Conservation (phyloP, 2,329 filamentous ascomycete species). For the Leptographium lundbergii region DNA sequence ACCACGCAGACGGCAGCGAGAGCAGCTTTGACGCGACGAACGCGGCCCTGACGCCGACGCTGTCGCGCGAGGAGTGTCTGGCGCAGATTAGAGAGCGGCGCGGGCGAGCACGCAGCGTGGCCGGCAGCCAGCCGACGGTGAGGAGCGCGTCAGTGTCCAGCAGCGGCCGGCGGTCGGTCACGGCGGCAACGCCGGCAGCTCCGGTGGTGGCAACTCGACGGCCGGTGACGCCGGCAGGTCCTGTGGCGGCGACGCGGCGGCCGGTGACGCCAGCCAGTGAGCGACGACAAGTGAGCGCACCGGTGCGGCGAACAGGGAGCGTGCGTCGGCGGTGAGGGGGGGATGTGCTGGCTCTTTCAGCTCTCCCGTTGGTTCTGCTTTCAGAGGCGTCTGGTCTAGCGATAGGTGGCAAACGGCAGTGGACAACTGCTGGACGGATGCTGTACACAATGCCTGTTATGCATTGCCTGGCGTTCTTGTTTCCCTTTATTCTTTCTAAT, state of each 20-base stretch:
- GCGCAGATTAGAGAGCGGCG: conserved; percentile 62
- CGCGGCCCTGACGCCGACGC: conserved; percentile 47
- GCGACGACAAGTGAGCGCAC: conserved; percentile 10
- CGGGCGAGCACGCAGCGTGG: conserved; percentile 54
- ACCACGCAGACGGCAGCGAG: conserved; percentile 9
- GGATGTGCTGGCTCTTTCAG: too few relatives aligned
- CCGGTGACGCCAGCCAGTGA: conserved; percentile 11
- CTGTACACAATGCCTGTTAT: background rate
- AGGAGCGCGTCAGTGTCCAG: background rate
- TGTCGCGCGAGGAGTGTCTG: conserved; percentile 62
- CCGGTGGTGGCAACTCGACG: background rate
- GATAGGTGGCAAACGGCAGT: too few relatives aligned
- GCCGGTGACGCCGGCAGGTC: background rate
- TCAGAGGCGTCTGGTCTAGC: background rate
- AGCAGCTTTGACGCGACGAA: conserved; percentile 41
- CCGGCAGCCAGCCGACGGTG: background rate
- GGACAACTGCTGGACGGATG: background rate
- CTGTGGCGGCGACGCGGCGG: conserved; percentile 1
- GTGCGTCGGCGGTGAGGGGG: conserved; percentile 5
- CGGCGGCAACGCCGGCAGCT: background rate
- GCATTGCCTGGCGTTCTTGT: background rate
- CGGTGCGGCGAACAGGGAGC: conserved; percentile 5
- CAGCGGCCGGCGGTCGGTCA: background rate
- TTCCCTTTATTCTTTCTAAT: background rate
- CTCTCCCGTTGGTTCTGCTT: too few relatives aligned